Conservation (phyloP, 352 stramenopile genomes). For the Phytophthora hybrid region DNA sequence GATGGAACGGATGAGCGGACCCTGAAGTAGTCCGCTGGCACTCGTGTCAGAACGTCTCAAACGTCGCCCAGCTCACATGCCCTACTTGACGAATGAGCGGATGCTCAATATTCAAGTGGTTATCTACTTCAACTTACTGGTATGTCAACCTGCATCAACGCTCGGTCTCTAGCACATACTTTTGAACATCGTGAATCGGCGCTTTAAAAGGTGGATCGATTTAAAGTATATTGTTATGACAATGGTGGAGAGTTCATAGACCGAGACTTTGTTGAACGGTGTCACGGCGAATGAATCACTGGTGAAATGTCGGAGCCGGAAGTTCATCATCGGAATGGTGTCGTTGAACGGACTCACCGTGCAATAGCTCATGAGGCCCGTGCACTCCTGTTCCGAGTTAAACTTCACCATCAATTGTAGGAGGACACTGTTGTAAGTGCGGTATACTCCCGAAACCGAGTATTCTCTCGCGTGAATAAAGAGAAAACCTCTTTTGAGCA, state of each 20-base stretch:
- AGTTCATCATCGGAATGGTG: conserved; percentile 19
- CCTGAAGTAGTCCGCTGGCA: too few relatives aligned
- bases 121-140: too few relatives aligned
- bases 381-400: conserved; percentile 4
- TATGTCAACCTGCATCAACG: too few relatives aligned
- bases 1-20: too few relatives aligned
- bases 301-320: conserved; percentile 14
- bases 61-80: too few relatives aligned
- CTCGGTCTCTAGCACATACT: too few relatives aligned
- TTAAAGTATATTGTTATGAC: conserved; percentile 17
- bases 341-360: conserved; percentile 9
- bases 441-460: neutral
- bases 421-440: conserved; percentile 16
- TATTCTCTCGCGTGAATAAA: neutral
- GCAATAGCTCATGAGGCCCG: neutral
- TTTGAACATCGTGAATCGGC: conserved; percentile 13
- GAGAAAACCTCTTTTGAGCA: conserved; percentile 1
- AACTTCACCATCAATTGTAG: conserved; percentile 16
- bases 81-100: too few relatives aligned
- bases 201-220: neutral
- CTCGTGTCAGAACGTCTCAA: too few relatives aligned
- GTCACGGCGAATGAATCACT: neutral
- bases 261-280: conserved; percentile 2
- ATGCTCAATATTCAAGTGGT: too few relatives aligned
- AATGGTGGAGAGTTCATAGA: conserved; percentile 1